Evolutionary conservation across 2,329 filamentous ascomycete species (phyloP).

Genomic region (Epichloe sibirici): DNA sequence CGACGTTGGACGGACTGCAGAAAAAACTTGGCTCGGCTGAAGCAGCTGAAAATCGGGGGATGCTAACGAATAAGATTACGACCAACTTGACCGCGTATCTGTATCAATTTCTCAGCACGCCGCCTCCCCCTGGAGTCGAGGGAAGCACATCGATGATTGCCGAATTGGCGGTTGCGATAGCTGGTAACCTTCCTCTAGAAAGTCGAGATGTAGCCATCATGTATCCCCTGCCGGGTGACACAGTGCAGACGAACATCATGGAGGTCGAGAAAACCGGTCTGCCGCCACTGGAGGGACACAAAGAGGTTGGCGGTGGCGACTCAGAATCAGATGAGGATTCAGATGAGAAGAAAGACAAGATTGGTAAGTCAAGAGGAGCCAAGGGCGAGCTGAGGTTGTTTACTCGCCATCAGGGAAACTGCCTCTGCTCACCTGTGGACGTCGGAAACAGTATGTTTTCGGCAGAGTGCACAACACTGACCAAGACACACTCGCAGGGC

Average conservation of each 20-base stretch:
- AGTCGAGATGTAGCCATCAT: conserved; percentile 80
- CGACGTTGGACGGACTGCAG: conserved; percentile 82
- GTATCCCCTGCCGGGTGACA: conserved; percentile 69
- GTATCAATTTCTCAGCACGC: conserved; percentile 61
- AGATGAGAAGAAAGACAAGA: conserved; percentile 26
- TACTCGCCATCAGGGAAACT: background rate
- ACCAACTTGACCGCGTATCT: conserved; percentile 56
- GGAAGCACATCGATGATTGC: conserved; percentile 87
- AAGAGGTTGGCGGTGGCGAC: conserved; percentile 23
- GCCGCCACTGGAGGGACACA: conserved; percentile 43
- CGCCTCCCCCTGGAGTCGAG: conserved; percentile 74
- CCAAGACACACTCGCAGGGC: conserved; percentile 22
- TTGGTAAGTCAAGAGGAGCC: conserved; percentile 27
- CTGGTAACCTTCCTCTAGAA: conserved; percentile 77
- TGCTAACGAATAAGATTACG: conserved; percentile 60
- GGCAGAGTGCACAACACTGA: conserved; percentile 24
- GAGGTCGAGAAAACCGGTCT: conserved; percentile 67
- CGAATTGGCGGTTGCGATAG: conserved; percentile 77
- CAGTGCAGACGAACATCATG: conserved; percentile 64
- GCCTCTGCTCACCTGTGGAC: background rate
- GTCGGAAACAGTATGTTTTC: background rate
- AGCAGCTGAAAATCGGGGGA: conserved; percentile 51
- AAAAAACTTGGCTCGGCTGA: conserved; percentile 54
- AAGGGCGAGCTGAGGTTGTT: conserved; percentile 38
- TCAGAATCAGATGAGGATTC: conserved; percentile 19